Base-by-base conservation (phyloP, 2,329 filamentous ascomycete genomes). In the Paecilomyces niveus region DNA sequence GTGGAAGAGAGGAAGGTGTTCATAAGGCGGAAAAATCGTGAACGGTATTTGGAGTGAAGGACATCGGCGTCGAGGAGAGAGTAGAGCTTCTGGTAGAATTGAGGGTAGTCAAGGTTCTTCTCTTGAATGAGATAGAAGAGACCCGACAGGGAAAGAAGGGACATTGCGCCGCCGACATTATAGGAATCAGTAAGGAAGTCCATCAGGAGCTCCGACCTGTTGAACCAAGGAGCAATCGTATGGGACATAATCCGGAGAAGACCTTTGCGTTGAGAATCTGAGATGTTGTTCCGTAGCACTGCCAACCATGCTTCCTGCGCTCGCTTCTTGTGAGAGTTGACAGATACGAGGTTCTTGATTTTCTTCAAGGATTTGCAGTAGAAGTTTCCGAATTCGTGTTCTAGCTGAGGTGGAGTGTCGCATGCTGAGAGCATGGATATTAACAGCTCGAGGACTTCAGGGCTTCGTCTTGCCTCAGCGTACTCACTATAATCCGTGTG, bases 131-230 rank as follows among this genome's bases (percentile, higher is more conserved):
- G 83, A 72, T 96, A 94, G 78, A 96, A 99, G 53, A 99, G 87
- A 55, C 94, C 94, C 0, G 90, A 95, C 1, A 99, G 81, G 1
- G 95, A 92, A 21, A 97, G 83, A 3, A 99, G 81, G 3, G 94
- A 93, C 54, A 87, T 91, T 13, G 91, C 89, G 52, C 94, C 94
- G 55, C 93, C 92, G 7, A 87, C 79, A 67, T 97, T 83, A 77
- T 96, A 97, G 31, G 88, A 95, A 75, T 94, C 90, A n/a, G 92
- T 96, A 57, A 99, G 78, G 74, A 97, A 99, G 77, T 99, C 94
- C 81, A 96, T 92, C 33, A 99, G 82, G 49, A 96, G 81, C 69
- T 97, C 93, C 1, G 92, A 89, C 61, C 91, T 89, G 54, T 81
- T 83, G 74, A 97, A 96, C 89, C 91, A 96, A 0, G 93, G 92